Conservation (phyloP, 83 land plant genomes). For the Isoetes engelmannii region DNA sequence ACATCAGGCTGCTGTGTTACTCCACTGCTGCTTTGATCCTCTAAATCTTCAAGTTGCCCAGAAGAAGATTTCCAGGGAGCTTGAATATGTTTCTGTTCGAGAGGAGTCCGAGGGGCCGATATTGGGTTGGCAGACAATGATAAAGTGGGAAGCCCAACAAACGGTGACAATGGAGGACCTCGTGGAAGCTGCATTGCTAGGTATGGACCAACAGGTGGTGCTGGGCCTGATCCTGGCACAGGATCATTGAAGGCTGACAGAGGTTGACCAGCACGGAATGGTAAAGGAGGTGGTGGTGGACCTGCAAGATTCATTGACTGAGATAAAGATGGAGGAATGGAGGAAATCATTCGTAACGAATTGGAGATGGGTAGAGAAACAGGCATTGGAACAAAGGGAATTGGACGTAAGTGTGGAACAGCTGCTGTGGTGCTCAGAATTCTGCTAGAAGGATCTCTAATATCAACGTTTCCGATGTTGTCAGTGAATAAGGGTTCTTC, state of each 20-base stretch:
- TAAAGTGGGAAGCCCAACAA: background rate
- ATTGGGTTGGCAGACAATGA: background rate
- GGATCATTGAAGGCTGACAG: background rate
- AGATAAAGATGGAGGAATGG: background rate
- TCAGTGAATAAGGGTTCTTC: background rate
- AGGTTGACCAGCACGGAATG: background rate
- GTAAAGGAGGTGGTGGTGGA: conserved; percentile 5
- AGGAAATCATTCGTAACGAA: background rate
- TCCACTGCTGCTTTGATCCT: background rate
- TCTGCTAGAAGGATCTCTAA: background rate
- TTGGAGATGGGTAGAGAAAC: background rate
- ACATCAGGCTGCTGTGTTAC: no score
- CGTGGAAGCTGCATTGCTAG: background rate
- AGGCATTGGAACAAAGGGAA: background rate
- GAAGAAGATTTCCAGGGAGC: background rate
- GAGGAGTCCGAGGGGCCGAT: background rate
- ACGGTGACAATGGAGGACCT: background rate
- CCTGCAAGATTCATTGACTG: background rate
- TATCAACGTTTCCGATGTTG: background rate
- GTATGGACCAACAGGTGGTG: background rate
- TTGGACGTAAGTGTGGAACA: background rate
- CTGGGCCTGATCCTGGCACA: background rate
- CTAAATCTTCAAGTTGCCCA: background rate
- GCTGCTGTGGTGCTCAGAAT: background rate
- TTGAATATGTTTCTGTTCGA: background rate